Conservation (phyloP, 129 eudicot species). For the Oenanthe sinensis region DNA sequence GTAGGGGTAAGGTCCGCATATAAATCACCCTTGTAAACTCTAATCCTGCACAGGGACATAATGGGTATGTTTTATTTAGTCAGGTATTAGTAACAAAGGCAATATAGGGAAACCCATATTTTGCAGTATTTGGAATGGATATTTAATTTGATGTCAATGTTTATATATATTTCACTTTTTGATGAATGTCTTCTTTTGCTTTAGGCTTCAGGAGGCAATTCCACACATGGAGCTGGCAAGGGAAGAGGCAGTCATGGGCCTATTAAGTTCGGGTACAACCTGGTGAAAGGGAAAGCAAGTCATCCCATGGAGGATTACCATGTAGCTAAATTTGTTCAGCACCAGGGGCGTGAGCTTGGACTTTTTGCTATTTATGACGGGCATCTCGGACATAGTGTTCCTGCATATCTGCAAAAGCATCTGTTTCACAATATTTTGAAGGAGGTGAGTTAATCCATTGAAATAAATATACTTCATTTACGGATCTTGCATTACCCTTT, state of each 20-base stretch:
- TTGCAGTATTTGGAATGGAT: background rate
- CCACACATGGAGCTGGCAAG: slow-evolving; percentile 58
- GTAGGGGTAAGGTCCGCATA: too few species aligned
- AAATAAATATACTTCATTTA: background rate
- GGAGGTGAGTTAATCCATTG: slow-evolving; percentile 40
- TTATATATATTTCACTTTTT: background rate
- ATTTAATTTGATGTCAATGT: background rate
- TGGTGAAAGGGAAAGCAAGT: slow-evolving; percentile 77
- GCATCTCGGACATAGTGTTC: slow-evolving; percentile 74
- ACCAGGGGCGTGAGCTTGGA: slow-evolving; percentile 60
- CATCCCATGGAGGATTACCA: slow-evolving; percentile 95
- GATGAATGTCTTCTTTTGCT: background rate
- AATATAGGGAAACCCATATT: background rate
- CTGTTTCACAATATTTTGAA: slow-evolving; percentile 60
- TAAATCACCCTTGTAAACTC: too few species aligned
- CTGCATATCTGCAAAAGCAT: slow-evolving; percentile 74
- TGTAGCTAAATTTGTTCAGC: slow-evolving; percentile 58
- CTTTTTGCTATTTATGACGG: slow-evolving; percentile 87
- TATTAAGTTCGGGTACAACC: slow-evolving; percentile 56
- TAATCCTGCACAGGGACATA: too few species aligned
- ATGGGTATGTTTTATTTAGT: too few species aligned
- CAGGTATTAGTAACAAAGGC: background rate
- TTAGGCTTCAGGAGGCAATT: slow-evolving; percentile 44
- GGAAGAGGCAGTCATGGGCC: slow-evolving; percentile 61
- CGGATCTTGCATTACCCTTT: background rate